Conservation (phyloP, 192 early-diverging fungal species). For the Rhizoclosmatium globosum region DNA sequence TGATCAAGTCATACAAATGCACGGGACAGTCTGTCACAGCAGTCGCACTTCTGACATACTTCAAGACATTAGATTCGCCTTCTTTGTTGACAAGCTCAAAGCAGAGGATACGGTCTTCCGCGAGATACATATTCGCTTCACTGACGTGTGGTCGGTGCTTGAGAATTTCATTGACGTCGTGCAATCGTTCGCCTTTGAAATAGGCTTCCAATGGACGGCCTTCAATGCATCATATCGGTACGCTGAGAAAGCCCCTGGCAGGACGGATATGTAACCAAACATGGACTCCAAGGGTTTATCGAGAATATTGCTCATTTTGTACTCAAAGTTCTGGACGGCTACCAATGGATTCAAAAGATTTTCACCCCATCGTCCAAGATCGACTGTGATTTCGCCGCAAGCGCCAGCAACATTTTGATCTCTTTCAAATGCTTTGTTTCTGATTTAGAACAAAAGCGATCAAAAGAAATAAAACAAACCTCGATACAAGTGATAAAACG, state of each 20-base stretch:
- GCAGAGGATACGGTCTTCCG: constrained; percentile 86
- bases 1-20: constrained; percentile 75
- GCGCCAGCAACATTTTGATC: constrained; percentile 76
- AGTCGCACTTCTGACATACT: constrained; percentile 68
- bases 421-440: constrained; percentile 71
- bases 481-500: constrained; percentile 60
- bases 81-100: constrained; percentile 81
- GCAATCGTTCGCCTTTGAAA: constrained; percentile 73
- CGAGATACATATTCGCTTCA: constrained; percentile 64
- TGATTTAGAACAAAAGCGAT: constrained; percentile 52
- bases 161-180: constrained; percentile 21
- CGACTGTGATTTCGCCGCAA: constrained; percentile 77
- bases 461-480: constrained; percentile 20
- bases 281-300: constrained; percentile 81
- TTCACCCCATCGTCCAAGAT: constrained; percentile 63
- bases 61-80: constrained; percentile 67
- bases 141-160: constrained; percentile 71
- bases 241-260: constrained; percentile 83
- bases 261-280: constrained; percentile 85
- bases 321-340: constrained; percentile 92
- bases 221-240: constrained; percentile 72
- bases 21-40: constrained; percentile 81
- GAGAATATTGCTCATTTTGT: constrained; percentile 86
- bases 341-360: constrained; percentile 76
- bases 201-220: constrained; percentile 71